Base-by-base conservation (phyloP, 1,139 yeast genomes). In the Taphrina pruni region DNA sequence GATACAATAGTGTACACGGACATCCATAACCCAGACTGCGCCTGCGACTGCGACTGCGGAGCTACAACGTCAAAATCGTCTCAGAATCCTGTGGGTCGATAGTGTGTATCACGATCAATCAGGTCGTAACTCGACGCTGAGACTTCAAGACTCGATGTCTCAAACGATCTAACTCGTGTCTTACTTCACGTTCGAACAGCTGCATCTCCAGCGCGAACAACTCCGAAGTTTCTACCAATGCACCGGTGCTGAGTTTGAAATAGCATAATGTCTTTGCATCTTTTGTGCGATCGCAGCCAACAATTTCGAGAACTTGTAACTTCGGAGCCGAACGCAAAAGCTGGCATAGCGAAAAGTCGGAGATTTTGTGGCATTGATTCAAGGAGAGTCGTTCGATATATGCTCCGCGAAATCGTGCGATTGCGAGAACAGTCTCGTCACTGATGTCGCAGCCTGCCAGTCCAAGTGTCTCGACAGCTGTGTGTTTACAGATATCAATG, bases 371-470 rank as follows among this genome's bases (percentile, higher is more conserved):
- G 77, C 98, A 93, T 75, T 88, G 87, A 78, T 93, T 93, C 60
- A 93, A 78, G 12, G 96, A 89, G 50, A 93, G 80, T 69, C 97
- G 82, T 74, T 86, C 87, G 6, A 93, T 76, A 3, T 79, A 75
- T 1, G 76, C 76, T 46, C 90, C 88, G 70, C 89, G 84, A 71
- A 82, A 78, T 35, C 84, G 77, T 0, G 94, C 94, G 58, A 92
- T 79, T 75, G 89, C 94, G 96, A 96, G 90, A 36, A 93, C 79
- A 6, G 89, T 82, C 61, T 86, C 83, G 79, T 93, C 97, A 21
- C 89, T 85, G 38, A 93, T 83, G 69, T 85, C 82, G 77, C 97
- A 90, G 7, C 98, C 98, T 0, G 98, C 97, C 17, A 91, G 79
- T 0, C 98, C 98, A 61, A 93, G 81, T 0, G 97, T 92, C 62